Evolutionary conservation across 2,329 filamentous ascomycete genomes (phyloP), one percentile per base, ranked within the genome.

Genomic region (Akanthomyces muscarius): DNA sequence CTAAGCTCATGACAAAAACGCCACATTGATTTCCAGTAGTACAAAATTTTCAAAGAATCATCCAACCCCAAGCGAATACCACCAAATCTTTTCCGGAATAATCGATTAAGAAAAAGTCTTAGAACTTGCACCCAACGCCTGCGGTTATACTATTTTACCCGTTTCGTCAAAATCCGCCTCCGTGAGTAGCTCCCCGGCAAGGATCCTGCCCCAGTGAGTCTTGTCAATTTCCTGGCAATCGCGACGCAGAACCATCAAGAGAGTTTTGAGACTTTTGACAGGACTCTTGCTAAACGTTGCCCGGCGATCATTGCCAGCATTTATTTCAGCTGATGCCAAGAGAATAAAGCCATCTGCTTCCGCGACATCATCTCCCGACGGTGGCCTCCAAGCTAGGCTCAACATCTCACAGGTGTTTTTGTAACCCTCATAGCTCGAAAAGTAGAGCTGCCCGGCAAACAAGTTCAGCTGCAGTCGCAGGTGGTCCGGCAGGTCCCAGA

Each of bases 401-500:
- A 89, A 72, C 47, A 79, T 80, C 0, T 75, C 69, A 65, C 85
- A 88, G 0, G 81, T 69, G 1, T 74, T 70, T 0, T 70, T 66
- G 65, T 91, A 92, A 57, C 89, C 81, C 0, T 73, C 63, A 51
- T 79, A 83, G 11, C 36, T 38, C 0, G 77, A 80, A 13, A 91
- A 75, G 67, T 91, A 91, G 0, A 91, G 76, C 61, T 89, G 86
- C 0, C 89, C 89, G 0, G 89, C 78, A 62, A 92, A 91, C 0
- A 91, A 73, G 48, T 89, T 88, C 0, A 91, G 77, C 52, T 55
- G 52, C 36, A 42, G n/a, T 21, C 52, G 33, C 36, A 55, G 33
- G 13, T 55, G 4, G 5, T 21, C 14, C 5, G 52, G 36, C 36
- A 55, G 21, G 21, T 5, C 1, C 52, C 52, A 55, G 36, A 4